Evolutionary conservation across 108 stramenopile genomes (phyloP).

Genomic region (Nitzschia inconspicua): DNA sequence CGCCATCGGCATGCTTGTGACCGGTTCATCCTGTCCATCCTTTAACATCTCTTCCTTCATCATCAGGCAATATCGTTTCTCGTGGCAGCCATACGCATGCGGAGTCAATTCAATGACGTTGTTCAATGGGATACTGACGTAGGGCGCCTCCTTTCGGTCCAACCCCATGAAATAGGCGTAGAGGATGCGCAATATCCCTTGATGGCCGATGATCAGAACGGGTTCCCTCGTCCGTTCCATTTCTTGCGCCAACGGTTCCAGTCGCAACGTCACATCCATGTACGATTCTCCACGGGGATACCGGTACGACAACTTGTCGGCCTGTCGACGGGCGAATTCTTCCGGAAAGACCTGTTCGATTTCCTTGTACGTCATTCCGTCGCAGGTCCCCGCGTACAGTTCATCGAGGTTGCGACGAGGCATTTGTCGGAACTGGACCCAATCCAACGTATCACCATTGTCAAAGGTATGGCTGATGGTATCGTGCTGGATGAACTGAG

Average conservation of each 20-base stretch:
- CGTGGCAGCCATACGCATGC: slow-evolving; percentile 93
- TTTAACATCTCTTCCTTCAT: slow-evolving; percentile 83
- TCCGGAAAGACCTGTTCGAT: slow-evolving; percentile 93
- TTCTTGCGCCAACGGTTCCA: slow-evolving; percentile 97
- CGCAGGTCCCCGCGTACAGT: slow-evolving; percentile 92
- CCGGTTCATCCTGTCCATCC: slow-evolving; percentile 91
- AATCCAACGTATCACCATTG: slow-evolving; percentile 75
- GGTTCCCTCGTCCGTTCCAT: slow-evolving; percentile 98
- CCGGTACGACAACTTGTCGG: slow-evolving; percentile 92
- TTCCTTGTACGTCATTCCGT: slow-evolving; percentile 94
- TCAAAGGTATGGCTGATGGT: slow-evolving; percentile 58
- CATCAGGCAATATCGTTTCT: slow-evolving; percentile 89
- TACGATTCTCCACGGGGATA: slow-evolving; percentile 95
- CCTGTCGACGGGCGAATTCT: slow-evolving; percentile 89
- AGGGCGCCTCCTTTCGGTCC: slow-evolving; percentile 90
- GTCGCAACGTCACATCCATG: slow-evolving; percentile 96
- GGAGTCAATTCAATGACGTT: slow-evolving; percentile 96
- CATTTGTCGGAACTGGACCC: slow-evolving; percentile 84
- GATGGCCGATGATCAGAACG: slow-evolving; percentile 94
- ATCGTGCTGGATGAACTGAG: slow-evolving; percentile 82
- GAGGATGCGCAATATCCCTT: slow-evolving; percentile 95
- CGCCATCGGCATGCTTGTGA: slow-evolving; percentile 76
- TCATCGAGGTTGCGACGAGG: slow-evolving; percentile 90
- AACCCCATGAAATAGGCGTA: slow-evolving; percentile 99
- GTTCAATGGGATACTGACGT: slow-evolving; percentile 96